Evolutionary conservation across 1,284 basidiomycete genomes (phyloP).

Genomic region (Austroboletus olivaceoglutinosus): DNA sequence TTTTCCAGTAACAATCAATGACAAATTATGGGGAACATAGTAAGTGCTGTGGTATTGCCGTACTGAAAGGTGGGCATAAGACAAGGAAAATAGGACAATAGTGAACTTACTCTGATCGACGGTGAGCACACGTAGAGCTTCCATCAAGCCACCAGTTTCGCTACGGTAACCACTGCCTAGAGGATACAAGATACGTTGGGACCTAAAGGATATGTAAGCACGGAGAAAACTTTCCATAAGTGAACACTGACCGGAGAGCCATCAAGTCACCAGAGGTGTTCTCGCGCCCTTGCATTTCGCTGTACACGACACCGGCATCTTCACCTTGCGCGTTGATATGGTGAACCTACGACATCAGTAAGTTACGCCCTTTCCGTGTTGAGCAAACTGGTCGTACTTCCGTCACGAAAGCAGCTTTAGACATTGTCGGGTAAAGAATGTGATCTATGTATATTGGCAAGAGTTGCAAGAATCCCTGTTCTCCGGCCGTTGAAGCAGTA

Average conservation of each 20-base stretch:
- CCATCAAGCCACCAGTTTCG: slow-evolving; percentile 97
- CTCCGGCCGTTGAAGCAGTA: slow-evolving; percentile 96
- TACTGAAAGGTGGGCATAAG: slow-evolving; percentile 49
- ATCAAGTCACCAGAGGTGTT: slow-evolving; percentile 91
- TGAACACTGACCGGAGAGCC: slow-evolving; percentile 65
- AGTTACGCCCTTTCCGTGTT: neutral
- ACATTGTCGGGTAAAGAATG: slow-evolving; percentile 95
- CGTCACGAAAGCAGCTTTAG: slow-evolving; percentile 87
- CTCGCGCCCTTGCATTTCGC: slow-evolving; percentile 97
- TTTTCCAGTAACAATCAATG: slow-evolving; percentile 80
- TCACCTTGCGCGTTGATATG: slow-evolving; percentile 91
- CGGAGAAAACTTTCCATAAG: neutral
- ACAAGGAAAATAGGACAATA: neutral
- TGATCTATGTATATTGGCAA: slow-evolving; percentile 97
- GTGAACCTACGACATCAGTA: slow-evolving; percentile 59
- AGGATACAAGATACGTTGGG: slow-evolving; percentile 81
- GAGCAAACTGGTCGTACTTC: slow-evolving; percentile 53
- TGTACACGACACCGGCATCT: slow-evolving; percentile 95
- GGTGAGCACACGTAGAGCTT: slow-evolving; percentile 81
- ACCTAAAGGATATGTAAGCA: slow-evolving; percentile 42
- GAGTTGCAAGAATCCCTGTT: slow-evolving; percentile 92
- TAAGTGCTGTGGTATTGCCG: slow-evolving; percentile 87
- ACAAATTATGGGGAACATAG: slow-evolving; percentile 94
- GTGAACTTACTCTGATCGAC: slow-evolving; percentile 79
- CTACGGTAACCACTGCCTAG: slow-evolving; percentile 87